Evolutionary conservation across 2,329 filamentous ascomycete genomes (phyloP), one percentile per base, ranked within the genome.

Genomic region (Diaporthe destruens): DNA sequence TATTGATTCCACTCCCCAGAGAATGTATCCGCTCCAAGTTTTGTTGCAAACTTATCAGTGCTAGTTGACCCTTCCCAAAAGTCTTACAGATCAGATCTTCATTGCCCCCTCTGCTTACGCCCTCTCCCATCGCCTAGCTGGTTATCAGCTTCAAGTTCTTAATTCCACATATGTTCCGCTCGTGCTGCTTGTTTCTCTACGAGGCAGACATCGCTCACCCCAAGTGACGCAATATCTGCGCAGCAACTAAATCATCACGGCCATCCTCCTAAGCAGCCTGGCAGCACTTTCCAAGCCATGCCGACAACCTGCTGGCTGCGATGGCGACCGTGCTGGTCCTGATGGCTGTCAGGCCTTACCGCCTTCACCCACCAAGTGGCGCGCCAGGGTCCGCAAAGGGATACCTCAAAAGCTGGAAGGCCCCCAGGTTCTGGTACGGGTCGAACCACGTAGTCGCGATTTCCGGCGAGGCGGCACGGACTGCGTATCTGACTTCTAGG

Each of bases 361-460:
- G 56, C 36, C 18, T 61, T 2, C 44, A 61, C 23, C 56, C 56
- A 23, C 56, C 39, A 11, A 29, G 16, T 29, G 56, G 44, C 25
- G 56, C 56, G 16, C 56, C 56, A 32, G 56, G 29, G 14, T 61
- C 44, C 36, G 14, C 23, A 39, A 44, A 61, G 20, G 36, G 36
- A 11, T 29, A 44, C 23, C 29, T 29, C 29, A 29, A 2, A 23
- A 44, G 39, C 56, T 61, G 36, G 56, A 44, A 61, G 20, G 56
- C 16, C 6, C 56, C 56, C 11, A 61, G 20, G 23, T 61, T 61
- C 36, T 61, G 56, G 56, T 61, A 61, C 11, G 36, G 56, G 4
- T 61, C 56, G 12, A 61, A 29, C 18, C 56, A 61, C 23, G 56
- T 61, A 29, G 44, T 61, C 36, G 56, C 56, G 2, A 61, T 61